These are phyloP conservation scores for Verticillium albo-atrum DNA, from an alignment of 2,329 filamentous ascomycete species.

Conservation along the genomic window DNA sequence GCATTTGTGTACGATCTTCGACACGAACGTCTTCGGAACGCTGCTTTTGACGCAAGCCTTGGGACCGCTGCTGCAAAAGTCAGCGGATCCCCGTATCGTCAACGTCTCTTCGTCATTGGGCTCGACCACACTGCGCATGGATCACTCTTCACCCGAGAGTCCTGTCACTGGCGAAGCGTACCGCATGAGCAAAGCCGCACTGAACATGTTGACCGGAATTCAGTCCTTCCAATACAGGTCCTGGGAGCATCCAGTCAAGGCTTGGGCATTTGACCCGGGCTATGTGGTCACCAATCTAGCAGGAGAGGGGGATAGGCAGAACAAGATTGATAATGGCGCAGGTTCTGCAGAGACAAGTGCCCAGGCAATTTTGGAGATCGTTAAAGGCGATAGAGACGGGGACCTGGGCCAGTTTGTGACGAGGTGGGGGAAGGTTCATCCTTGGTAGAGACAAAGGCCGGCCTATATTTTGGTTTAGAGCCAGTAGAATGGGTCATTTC, in stretches of 20 bases:
- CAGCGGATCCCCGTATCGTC: slow-evolving; percentile 21
- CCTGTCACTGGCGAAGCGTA: slow-evolving; percentile 19
- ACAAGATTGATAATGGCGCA: slow-evolving; percentile 18
- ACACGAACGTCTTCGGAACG: slow-evolving; percentile 31
- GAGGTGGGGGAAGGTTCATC: not conserved
- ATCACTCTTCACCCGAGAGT: slow-evolving; percentile 1
- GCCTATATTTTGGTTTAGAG: no score
- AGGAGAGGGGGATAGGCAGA: slow-evolving; percentile 18
- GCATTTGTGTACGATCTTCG: slow-evolving; percentile 43
- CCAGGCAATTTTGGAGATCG: slow-evolving; percentile 16
- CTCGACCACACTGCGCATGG: slow-evolving; percentile 20
- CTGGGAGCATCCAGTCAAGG: slow-evolving; percentile 20
- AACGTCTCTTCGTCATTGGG: slow-evolving; percentile 27
- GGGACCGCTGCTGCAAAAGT: slow-evolving; percentile 24
- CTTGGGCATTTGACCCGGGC: slow-evolving; percentile 27
- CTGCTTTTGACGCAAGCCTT: slow-evolving; percentile 22
- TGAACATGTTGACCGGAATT: slow-evolving; percentile 30
- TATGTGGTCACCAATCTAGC: slow-evolving; percentile 26
- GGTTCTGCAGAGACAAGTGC: slow-evolving; percentile 21
- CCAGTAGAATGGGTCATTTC: no score
- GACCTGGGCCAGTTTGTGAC: slow-evolving; percentile 17
- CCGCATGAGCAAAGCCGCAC: slow-evolving; percentile 28
- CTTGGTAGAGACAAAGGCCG: not conserved
- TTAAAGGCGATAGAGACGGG: slow-evolving; percentile 21
- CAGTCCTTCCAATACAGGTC: slow-evolving; percentile 19